Conservation (phyloP, 345 rosid species). For the Salix udensis region DNA sequence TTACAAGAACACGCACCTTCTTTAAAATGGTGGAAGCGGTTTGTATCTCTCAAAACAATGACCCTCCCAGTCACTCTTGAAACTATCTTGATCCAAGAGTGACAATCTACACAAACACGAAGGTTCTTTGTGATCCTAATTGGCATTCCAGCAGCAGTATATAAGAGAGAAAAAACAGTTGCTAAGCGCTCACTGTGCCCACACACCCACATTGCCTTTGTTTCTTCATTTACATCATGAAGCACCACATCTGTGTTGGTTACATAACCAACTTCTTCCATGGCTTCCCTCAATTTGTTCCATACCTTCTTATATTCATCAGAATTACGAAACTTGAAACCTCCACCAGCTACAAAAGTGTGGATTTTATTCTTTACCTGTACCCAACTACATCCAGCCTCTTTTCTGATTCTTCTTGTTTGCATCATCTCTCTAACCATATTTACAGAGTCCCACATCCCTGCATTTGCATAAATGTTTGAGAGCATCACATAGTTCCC, state of each 20-base stretch:
- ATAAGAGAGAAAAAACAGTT: conserved; percentile 27
- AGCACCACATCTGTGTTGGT: conserved; percentile 33
- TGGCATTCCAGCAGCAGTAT: conserved; percentile 22
- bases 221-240: conserved; percentile 38
- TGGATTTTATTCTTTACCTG: conserved; percentile 32
- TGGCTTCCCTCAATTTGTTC: conserved; percentile 17
- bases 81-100: conserved; percentile 29
- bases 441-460: conserved; percentile 57
- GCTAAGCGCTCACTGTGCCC: conserved; percentile 36
- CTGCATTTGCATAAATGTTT: conserved; percentile 55
- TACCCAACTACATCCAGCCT: conserved; percentile 45
- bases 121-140: conserved; percentile 39
- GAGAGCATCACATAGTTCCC: conserved; percentile 62
- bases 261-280: conserved; percentile 29
- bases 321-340: conserved; percentile 18
- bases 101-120: conserved; percentile 38
- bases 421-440: conserved; percentile 35
- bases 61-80: conserved; percentile 27
- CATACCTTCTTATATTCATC: conserved; percentile 22
- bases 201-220: conserved; percentile 23
- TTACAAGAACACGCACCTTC: conserved; percentile 36
- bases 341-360: conserved; percentile 20
- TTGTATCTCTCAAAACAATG: conserved; percentile 31
- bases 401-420: conserved; percentile 26
- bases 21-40: conserved; percentile 40